Conservation (phyloP, 2,329 filamentous ascomycete species). For the Alternaria viburni region DNA sequence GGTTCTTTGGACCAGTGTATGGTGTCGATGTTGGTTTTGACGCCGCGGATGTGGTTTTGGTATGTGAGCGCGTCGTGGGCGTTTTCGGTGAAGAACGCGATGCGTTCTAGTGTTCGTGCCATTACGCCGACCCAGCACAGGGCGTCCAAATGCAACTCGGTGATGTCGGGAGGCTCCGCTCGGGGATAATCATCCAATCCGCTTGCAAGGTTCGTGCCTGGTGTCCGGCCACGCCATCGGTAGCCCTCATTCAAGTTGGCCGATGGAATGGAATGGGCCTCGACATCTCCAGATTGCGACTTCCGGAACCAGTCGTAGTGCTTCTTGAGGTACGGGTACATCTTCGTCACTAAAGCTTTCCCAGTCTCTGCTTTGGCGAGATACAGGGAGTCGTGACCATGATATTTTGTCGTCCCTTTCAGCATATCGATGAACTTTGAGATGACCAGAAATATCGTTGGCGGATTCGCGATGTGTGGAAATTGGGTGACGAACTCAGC, state of each 20-base stretch:
- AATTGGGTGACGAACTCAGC: conserved; percentile 90
- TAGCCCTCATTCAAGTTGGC: conserved; percentile 74
- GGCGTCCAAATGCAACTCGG: conserved; percentile 90
- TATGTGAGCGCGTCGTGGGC: conserved; percentile 75
- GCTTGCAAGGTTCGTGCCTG: conserved; percentile 82
- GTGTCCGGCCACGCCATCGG: conserved; percentile 86
- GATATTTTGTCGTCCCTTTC: conserved; percentile 52
- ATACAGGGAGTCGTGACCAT: conserved; percentile 62
- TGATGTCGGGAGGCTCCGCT: conserved; percentile 85
- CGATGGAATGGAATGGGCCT: conserved; percentile 31
- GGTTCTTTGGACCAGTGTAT: conserved; percentile 87
- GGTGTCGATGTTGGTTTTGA: conserved; percentile 82
- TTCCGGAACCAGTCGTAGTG: conserved; percentile 94
- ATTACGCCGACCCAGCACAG: conserved; percentile 97
- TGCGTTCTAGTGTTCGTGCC: conserved; percentile 77
- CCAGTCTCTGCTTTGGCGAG: conserved; percentile 68
- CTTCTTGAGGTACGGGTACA: conserved; percentile 86
- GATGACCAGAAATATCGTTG: conserved; percentile 87
- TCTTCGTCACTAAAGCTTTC: conserved; percentile 70
- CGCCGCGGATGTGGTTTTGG: conserved; percentile 71
- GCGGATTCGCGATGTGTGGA: conserved; percentile 94
- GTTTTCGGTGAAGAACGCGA: conserved; percentile 74
- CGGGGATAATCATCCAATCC: conserved; percentile 95
- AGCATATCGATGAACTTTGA: conserved; percentile 73
- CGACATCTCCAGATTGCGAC: conserved; percentile 78